These are phyloP conservation scores for Aaosphaeria arxii DNA, from an alignment of 2,329 filamentous ascomycete genomes.

Conservation along the genomic window DNA sequence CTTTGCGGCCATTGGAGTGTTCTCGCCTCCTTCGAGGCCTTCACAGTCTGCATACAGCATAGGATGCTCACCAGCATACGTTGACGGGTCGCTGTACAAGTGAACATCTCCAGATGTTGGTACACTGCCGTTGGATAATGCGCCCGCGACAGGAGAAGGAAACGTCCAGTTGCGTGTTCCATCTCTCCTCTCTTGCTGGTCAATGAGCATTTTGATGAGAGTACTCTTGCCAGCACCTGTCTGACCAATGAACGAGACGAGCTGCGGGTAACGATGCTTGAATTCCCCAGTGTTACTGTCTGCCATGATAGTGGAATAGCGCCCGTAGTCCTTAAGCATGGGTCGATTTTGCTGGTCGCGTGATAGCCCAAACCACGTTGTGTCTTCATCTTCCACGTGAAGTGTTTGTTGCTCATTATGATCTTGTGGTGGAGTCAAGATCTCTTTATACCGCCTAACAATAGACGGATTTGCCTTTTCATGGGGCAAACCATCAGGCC, in stretches of 20 bases:
- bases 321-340: conserved; percentile 11
- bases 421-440: conserved; percentile 6
- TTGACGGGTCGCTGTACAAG: conserved; percentile 49
- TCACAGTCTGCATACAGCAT: conserved; percentile 52
- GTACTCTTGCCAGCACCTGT: conserved; percentile 49
- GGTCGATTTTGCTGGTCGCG: conserved; percentile 1
- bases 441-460: conserved; percentile 6
- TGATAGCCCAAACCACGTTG: conserved; percentile 17
- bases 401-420: conserved; percentile 3
- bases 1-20: conserved; percentile 21
- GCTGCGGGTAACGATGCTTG: neutral
- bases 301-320: conserved; percentile 7
- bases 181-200: conserved; percentile 15
- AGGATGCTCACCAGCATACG: conserved; percentile 35
- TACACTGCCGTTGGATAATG: conserved; percentile 33
- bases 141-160: conserved; percentile 46
- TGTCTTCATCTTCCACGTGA: conserved; percentile 15
- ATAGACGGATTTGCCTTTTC: conserved; percentile 10
- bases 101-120: conserved; percentile 53
- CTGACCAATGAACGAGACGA: conserved; percentile 43
- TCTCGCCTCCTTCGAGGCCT: conserved; percentile 50
- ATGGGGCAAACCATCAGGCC: conserved; percentile 10
- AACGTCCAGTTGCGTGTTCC: conserved; percentile 10
- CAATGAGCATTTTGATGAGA: conserved; percentile 49
- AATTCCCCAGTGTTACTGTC: conserved; percentile 6